Evolutionary conservation across 306 rosid species (phyloP).

Genomic region (Vachellia pachyceras): DNA sequence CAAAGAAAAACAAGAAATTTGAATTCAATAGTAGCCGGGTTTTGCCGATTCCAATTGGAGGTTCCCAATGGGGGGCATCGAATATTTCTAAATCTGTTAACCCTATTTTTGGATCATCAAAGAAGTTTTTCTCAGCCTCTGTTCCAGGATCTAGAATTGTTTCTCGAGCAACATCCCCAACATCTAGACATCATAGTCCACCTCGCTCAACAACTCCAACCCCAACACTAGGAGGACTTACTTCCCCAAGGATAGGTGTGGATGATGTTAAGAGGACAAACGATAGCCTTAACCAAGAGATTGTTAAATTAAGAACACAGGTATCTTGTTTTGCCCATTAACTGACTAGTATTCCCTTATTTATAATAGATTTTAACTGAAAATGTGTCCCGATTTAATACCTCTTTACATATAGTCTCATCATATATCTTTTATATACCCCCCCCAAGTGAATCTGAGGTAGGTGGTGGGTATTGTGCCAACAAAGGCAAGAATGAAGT

Average conservation of each 20-base stretch:
- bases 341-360: not conserved
- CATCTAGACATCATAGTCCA: constrained; percentile 78
- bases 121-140: constrained; percentile 82
- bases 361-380: not conserved
- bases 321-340: constrained; percentile 37
- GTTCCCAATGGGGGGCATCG: constrained; percentile 69
- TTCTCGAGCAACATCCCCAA: constrained; percentile 81
- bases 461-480: not conserved
- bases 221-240: constrained; percentile 79
- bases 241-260: constrained; percentile 69
- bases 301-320: constrained; percentile 69
- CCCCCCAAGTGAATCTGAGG: not conserved
- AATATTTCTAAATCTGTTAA: constrained; percentile 70
- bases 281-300: constrained; percentile 69
- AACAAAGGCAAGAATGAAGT: constrained; percentile 1
- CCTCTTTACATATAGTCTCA: not conserved
- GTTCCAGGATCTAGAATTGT: constrained; percentile 85
- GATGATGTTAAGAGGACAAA: constrained; percentile 66
- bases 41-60: constrained; percentile 70
- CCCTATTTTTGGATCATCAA: constrained; percentile 78
- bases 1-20: constrained; percentile 71
- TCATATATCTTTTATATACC: not conserved
- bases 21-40: constrained; percentile 79
- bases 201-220: constrained; percentile 84
- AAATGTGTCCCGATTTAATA: not conserved